Base-by-base conservation (phyloP, 768 basidiomycete species). In the Lentinula sp. region DNA sequence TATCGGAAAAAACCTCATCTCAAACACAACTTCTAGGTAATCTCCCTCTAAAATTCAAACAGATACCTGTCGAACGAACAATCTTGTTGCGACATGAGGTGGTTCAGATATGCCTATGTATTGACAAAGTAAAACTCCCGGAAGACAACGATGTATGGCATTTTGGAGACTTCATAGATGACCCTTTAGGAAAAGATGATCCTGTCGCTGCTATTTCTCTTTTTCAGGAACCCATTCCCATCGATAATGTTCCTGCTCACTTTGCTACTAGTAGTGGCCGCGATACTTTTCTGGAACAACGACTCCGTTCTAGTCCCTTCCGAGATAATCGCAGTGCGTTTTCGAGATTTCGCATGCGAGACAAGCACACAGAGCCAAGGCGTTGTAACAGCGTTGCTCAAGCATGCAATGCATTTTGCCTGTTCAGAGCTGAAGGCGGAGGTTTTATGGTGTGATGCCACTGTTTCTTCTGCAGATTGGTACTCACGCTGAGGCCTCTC, bases 261-360 rank as follows among this genome's bases (percentile, higher is more conserved):
- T 31, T 57, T 11, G 34, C 31, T 48, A 28, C 28, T 28, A 28
- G 3, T 28, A 10, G 21, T 48, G 46, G 46, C 18, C 18, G 46
- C 37, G 13, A 39, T 23, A n/a, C 46, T 23, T 23, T 48, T 48
- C 21, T 9, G 46, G 46, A 48, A 48, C 11, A 48, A 48, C n/a
- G 46, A 23, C 21, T 11, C 46, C 5, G n/a, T 48, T 23, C 16
- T 9, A 28, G 46, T 9, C 8, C 46, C 61, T 50, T 28, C 46
- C 56, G 60, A 28, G 43, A 49, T 52, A 59, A 58, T 43, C 65
- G 50, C 57, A 37, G 76, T 77, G 21, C 78, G 83, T 32, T 85
- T 86, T 71, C 75, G 84, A 63, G 87, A 86, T 67, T 87, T 87
- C 66, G 81, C 84, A 16, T 87, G 82, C 70, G 74, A 78, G 49